These are phyloP conservation scores for Neostapfia colusana DNA, from an alignment of 176 grass and related monocot species.

Conservation along the genomic window DNA sequence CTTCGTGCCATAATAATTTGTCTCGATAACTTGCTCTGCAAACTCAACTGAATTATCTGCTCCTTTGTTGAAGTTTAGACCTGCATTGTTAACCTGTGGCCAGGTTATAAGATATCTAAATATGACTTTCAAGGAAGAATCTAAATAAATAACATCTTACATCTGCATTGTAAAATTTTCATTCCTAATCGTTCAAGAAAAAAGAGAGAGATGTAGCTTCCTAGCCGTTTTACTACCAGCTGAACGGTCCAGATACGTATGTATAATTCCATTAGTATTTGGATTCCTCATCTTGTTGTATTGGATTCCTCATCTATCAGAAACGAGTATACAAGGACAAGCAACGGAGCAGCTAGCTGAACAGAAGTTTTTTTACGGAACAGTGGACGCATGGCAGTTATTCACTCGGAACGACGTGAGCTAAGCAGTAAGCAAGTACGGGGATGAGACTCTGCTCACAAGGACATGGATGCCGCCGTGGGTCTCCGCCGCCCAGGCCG, in stretches of 20 bases:
- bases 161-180: background rate
- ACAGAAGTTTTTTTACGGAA: background rate
- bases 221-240: background rate
- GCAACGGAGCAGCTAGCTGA: background rate
- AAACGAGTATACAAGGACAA: background rate
- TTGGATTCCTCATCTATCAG: background rate
- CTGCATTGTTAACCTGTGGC: constrained; percentile 90
- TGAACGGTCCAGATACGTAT: background rate
- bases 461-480: constrained; percentile 74
- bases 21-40: constrained; percentile 67
- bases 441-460: constrained; percentile 42
- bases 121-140: background rate
- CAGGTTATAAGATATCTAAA: constrained; percentile 30
- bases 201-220: background rate
- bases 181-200: background rate
- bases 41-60: constrained; percentile 79
- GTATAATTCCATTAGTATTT: background rate
- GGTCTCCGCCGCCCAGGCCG: constrained; percentile 43
- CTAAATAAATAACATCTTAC: background rate
- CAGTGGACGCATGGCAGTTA: background rate
- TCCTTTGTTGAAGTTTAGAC: constrained; percentile 90
- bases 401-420: background rate
- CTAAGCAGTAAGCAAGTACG: background rate
- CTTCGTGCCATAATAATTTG: constrained; percentile 84
- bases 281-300: too few relatives aligned